Evolutionary conservation across 208 protist species (phyloP), one percentile per base, ranked within the genome.

Genomic region (Herpetomonas tarakana): DNA sequence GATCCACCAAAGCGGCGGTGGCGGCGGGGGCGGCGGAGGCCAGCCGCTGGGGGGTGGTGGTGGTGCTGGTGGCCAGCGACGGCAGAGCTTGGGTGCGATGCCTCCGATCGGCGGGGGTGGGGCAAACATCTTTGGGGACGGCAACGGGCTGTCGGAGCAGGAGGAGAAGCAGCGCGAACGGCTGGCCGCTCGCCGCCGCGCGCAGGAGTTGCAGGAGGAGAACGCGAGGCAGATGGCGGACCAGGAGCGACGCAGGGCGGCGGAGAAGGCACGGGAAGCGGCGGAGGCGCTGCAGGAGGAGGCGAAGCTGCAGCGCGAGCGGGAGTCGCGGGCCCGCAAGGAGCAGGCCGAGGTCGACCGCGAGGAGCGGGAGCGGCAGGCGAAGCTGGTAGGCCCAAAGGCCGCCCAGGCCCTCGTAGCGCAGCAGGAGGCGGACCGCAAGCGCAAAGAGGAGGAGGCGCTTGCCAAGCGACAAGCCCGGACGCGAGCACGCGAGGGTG

Each of bases 121-220:
- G 24, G 39, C 41, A 18, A 35, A 30, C 21, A 28, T 27, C 29
- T 51, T 39, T 50, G 67, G 58, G 18, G 58, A 65, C 51, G 63
- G 61, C 52, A 30, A 46, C 41, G 73, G 69, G n/a, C 57, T 63
- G 19, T 69, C 61, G 31, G 74, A 66, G 0, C 50, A 11, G 1
- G 62, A 76, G 50, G 57, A 71, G 0, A 76, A 58, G 19, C 38
- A 63, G 21, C 55, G 58, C 2, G 57, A 68, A 24, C 74, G 79
- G 52, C 30, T 66, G 58, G 71, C 51, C 47, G 75, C 71, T 2
- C 66, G 78, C 12, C 63, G 76, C 19, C 72, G 78, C 25, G 83
- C 81, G 22, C 71, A 81, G 35, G 76, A 88, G 59, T 45, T 90
- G n/a, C 88, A 94, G 44, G 58, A 71, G 19, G 88, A 90, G 54